Conservation (phyloP, 495 filamentous ascomycete species). For the Annulohypoxylon nitens region DNA sequence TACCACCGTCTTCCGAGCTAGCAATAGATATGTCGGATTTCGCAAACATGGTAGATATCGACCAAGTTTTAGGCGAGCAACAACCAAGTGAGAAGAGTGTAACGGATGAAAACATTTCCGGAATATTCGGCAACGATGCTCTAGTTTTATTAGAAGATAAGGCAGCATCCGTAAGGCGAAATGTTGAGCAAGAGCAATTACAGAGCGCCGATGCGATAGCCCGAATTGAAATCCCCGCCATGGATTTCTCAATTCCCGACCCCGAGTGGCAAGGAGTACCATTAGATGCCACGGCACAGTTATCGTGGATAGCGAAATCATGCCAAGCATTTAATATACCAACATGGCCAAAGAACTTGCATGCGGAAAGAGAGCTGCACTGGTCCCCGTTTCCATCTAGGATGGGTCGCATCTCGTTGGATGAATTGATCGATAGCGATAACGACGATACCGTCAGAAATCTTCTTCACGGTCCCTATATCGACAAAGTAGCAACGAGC, state of each 20-base stretch:
- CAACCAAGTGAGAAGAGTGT: not conserved
- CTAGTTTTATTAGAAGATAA: conserved; percentile 60
- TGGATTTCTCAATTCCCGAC: conserved; percentile 70
- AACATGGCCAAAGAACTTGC: conserved; percentile 59
- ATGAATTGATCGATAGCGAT: conserved; percentile 52
- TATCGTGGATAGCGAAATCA: conserved; percentile 51
- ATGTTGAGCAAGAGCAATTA: conserved; percentile 72
- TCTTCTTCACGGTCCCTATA: conserved; percentile 44
- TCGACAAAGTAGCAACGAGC: conserved; percentile 53
- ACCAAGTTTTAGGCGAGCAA: conserved; percentile 24
- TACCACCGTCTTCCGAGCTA: conserved; percentile 29
- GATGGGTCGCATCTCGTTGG: conserved; percentile 49
- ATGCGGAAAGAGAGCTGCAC: conserved; percentile 59
- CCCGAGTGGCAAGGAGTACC: conserved; percentile 67
- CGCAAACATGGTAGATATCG: conserved; percentile 37
- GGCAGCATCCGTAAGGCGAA: conserved; percentile 56
- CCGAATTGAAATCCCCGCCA: conserved; percentile 67
- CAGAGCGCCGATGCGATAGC: conserved; percentile 68
- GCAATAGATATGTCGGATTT: conserved; percentile 21
- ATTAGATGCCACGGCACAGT: conserved; percentile 42
- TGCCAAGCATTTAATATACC: conserved; percentile 44
- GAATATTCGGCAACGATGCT: conserved; percentile 57
- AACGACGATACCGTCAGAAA: conserved; percentile 42
- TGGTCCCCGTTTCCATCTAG: conserved; percentile 62
- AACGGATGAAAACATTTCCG: not conserved